Percentiles rank a stretch among this genome's conserved stretches.
phyloP scores from a whole-genome alignment of 2,329 filamentous ascomycete genomes.

The Calonectria pteridis region DNA sequence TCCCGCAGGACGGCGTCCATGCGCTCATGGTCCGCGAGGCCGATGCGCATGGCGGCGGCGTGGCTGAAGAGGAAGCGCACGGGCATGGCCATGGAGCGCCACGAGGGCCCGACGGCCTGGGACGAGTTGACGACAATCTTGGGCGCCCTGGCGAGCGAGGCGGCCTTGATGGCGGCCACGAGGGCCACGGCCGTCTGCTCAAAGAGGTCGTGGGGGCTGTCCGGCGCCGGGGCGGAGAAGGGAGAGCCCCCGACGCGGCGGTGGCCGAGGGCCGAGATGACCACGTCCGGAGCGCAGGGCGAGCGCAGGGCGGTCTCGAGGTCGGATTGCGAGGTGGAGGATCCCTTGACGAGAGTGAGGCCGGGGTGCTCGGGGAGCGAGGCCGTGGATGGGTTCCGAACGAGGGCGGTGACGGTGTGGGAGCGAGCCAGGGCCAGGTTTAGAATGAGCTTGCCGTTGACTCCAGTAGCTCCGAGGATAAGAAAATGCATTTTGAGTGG shows the following conservation, averaged over 20 bases:
- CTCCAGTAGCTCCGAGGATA: constrained; percentile 60
- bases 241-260: constrained; percentile 60
- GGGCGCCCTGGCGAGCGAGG: constrained; percentile 51
- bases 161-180: constrained; percentile 52
- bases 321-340: constrained; percentile 51
- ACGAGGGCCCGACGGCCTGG: constrained; percentile 62
- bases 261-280: constrained; percentile 64
- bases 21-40: constrained; percentile 61
- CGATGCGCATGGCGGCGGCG: constrained; percentile 58
- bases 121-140: constrained; percentile 65
- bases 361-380: constrained; percentile 45
- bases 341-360: constrained; percentile 56
- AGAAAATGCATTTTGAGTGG: constrained; percentile 56
- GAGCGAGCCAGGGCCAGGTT: constrained; percentile 52
- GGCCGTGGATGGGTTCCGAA: constrained; percentile 53
- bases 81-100: constrained; percentile 53
- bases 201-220: constrained; percentile 60
- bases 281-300: constrained; percentile 46
- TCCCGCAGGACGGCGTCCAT: constrained; percentile 57
- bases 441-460: constrained; percentile 59
- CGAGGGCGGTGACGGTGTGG: constrained; percentile 60
- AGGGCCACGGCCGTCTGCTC: constrained; percentile 37
- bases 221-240: constrained; percentile 55
- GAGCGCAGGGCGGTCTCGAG: constrained; percentile 52
- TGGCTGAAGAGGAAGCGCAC: constrained; percentile 59